A percentile compares a stretch with the other conserved stretches of the same genome.
phyloP scores from a whole-genome alignment of 129 eudicot genomes.

The Pittosporum tobira region DNA sequence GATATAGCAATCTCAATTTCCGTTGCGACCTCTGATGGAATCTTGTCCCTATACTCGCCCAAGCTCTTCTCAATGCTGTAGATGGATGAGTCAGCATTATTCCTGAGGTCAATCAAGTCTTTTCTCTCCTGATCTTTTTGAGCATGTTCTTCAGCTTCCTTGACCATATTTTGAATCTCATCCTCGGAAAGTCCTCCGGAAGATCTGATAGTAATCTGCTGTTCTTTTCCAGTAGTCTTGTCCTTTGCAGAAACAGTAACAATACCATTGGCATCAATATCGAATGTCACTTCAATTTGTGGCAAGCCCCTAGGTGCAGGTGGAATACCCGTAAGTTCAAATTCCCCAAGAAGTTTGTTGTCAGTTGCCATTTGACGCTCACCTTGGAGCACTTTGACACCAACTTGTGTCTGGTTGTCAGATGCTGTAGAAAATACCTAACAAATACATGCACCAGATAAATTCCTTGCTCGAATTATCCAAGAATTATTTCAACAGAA shows the following conservation, averaged over 20 bases:
- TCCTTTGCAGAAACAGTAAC: constrained; percentile 42
- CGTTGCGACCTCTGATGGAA: constrained; percentile 5
- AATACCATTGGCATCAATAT: constrained; percentile 49
- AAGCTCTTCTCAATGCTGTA: constrained; percentile 12
- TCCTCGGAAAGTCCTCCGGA: constrained; percentile 41
- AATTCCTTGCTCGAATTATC: not conserved
- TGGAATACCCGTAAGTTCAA: constrained; percentile 36
- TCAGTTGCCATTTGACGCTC: constrained; percentile 14
- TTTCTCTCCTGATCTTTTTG: constrained; percentile 32
- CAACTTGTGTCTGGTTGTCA: constrained; percentile 13
- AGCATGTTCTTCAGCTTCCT: constrained; percentile 38
- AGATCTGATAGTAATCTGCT: constrained; percentile 43
- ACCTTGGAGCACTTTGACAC: constrained; percentile 5
- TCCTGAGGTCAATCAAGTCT: constrained; percentile 16
- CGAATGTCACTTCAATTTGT: constrained; percentile 43
- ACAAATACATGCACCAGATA: not conserved
- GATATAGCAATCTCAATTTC: constrained; percentile 7
- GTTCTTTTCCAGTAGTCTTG: constrained; percentile 43
- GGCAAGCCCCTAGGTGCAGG: constrained; percentile 49
- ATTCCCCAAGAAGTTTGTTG: constrained; percentile 25
- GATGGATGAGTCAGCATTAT: constrained; percentile 3
- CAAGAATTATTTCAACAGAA: not conserved
- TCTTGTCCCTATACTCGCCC: constrained; percentile 4
- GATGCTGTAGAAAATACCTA: constrained; percentile 11
- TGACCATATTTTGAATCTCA: constrained; percentile 36